phyloP scores from a whole-genome alignment of 805 yeast species.

The Wickerhamomyces chambardii region DNA sequence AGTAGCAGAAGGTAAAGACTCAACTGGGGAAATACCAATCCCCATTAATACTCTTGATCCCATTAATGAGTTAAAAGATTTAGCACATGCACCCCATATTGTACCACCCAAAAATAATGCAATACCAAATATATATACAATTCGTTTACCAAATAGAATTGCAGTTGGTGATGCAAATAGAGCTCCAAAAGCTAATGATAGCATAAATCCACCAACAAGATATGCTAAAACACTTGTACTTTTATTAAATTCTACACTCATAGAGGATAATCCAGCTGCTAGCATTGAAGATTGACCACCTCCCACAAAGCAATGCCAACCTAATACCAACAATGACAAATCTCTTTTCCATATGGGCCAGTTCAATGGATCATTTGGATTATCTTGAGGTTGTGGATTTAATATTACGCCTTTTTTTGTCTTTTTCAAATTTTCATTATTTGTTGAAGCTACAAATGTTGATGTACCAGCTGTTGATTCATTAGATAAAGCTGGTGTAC shows the following conservation, averaged over 20 bases:
- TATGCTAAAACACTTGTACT: constrained; percentile 35
- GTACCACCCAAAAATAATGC: constrained; percentile 40
- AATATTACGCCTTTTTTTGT: constrained; percentile 40
- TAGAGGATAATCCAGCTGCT: constrained; percentile 42
- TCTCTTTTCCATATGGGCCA: constrained; percentile 59
- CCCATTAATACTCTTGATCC: constrained; percentile 52
- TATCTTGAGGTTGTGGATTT: constrained; percentile 53
- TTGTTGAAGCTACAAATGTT: not conserved
- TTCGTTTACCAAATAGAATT: constrained; percentile 46
- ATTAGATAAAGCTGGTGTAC: constrained; percentile 5
- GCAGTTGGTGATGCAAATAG: constrained; percentile 51
- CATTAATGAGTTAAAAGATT: constrained; percentile 38
- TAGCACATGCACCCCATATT: constrained; percentile 44
- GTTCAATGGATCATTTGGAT: constrained; percentile 57
- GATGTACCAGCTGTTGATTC: not conserved
- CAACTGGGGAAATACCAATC: constrained; percentile 54
- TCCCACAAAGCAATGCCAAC: constrained; percentile 47
- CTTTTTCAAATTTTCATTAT: constrained; percentile 25
- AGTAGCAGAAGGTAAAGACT: constrained; percentile 50
- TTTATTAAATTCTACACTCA: constrained; percentile 33
- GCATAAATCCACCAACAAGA: constrained; percentile 51
- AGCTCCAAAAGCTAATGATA: constrained; percentile 50
- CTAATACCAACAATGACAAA: constrained; percentile 39
- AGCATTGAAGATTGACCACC: constrained; percentile 57
- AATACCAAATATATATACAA: constrained; percentile 41